Conservation (phyloP, 179 eudicot genomes). For the Silene vulgaris region DNA sequence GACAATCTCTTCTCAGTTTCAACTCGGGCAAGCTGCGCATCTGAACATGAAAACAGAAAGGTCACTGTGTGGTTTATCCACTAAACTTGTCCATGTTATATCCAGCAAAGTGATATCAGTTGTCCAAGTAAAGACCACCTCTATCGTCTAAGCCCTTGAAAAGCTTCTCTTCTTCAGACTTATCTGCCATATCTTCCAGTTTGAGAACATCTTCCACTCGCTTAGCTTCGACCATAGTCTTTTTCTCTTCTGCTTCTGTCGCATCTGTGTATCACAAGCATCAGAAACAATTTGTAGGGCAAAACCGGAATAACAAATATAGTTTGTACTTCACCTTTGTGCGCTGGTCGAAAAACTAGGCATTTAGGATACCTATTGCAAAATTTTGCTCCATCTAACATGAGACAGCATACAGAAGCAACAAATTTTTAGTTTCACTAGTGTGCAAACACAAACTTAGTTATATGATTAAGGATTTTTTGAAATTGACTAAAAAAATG, state of each 20-base stretch:
- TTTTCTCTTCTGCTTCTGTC: conserved; percentile 14
- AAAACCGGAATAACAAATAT: not conserved
- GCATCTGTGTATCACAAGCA: conserved; percentile 22
- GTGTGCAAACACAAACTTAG: not conserved
- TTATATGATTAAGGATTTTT: no score
- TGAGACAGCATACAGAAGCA: not conserved
- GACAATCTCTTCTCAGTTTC: conserved; percentile 72
- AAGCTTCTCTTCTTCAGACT: conserved; percentile 33
- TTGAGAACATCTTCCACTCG: no score
- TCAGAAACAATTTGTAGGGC: not conserved
- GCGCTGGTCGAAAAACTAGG: not conserved
- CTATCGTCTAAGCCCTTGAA: conserved; percentile 50
- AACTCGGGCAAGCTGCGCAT: conserved; percentile 62
- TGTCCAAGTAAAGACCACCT: conserved; percentile 38
- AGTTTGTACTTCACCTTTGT: not conserved
- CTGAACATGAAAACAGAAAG: conserved; percentile 25
- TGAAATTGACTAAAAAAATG: not conserved
- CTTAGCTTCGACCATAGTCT: no score
- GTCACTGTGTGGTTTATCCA: not conserved
- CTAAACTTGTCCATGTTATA: not conserved
- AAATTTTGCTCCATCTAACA: not conserved
- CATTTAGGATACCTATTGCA: not conserved
- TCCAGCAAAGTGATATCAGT: not conserved
- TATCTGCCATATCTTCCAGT: conserved; percentile 11
- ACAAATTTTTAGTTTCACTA: not conserved